Evolutionary conservation across 441 rosid genomes (phyloP).

Genomic region (Sinapis alba): DNA sequence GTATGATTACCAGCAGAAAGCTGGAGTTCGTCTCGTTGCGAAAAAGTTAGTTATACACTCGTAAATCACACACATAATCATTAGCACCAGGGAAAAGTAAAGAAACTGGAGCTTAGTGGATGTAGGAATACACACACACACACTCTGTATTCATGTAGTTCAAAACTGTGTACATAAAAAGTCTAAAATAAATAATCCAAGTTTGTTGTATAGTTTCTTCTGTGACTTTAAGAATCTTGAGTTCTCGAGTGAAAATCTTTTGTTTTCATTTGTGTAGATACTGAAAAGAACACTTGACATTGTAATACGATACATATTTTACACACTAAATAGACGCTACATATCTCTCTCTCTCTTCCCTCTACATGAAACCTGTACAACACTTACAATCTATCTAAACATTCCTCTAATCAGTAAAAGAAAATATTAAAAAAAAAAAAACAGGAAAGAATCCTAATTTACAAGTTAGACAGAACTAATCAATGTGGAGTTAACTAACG

Average conservation of each 20-base stretch:
- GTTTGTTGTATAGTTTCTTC: neutral
- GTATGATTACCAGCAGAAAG: conserved; percentile 67
- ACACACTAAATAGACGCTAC: conserved; percentile 35
- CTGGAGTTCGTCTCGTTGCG: conserved; percentile 73
- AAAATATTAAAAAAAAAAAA: no score
- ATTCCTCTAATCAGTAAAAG: neutral
- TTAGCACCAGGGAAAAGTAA: neutral
- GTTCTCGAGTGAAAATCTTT: neutral
- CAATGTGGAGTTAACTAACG: conserved; percentile 14
- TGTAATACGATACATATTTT: neutral
- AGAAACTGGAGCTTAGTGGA: conserved; percentile 7
- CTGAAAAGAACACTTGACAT: neutral
- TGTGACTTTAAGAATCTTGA: neutral
- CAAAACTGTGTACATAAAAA: conserved; percentile 8
- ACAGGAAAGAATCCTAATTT: conserved; percentile 30
- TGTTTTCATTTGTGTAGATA: neutral
- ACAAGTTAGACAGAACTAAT: conserved; percentile 37
- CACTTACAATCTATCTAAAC: conserved; percentile 32
- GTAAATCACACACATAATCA: neutral
- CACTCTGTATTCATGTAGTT: neutral
- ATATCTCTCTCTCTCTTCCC: conserved; percentile 20
- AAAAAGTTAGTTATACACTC: conserved; percentile 52
- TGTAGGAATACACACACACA: neutral
- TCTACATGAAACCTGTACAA: conserved; percentile 38
- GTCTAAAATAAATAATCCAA: conserved; percentile 16